Evolutionary conservation across 2,329 filamentous ascomycete species (phyloP), one percentile per base, ranked within the genome.

Genomic region (Colletotrichum paranaense): DNA sequence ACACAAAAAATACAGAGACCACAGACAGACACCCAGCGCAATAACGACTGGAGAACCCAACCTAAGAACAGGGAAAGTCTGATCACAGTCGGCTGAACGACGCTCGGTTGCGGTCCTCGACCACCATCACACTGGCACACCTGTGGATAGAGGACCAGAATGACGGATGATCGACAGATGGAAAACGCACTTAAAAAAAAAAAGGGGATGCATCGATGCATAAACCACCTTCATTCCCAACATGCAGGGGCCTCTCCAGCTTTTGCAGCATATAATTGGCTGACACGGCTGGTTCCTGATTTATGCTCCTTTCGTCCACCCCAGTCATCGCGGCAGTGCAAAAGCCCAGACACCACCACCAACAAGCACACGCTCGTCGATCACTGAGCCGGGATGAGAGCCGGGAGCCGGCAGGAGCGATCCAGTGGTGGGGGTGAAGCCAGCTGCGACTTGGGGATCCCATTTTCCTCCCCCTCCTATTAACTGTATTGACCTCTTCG

Each of bases 181-280:
- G 28, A 42, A 49, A 26, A 65, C 46, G 62, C 30, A n/a, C 49
- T 28, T 38, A 9, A 49, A 49, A 49, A 26, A 26, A 9, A 49
- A 49, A 49, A 24, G 30, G 28, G 60, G 66, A 68, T 68, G 68
- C 68, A 72, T 73, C 67, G 32, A 53, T 60, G 70, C 70, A 70
- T 73, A 66, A 73, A 65, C 38, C 32, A 57, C 53, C 46, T 53
- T 65, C 63, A 69, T 60, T 46, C 55, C 30, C 38, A 49, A 26
- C 42, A 22, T 22, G 14, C 57, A 28, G 46, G 56, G 35, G 35
- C 38, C n/a, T 12, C 26, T 28, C n/a, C 22, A 9, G 1, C 5
- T 1, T 5, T 12, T 4, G 2, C 26, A 1, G 6, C 55, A 9
- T 38, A 11, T 59, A 2, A 73, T 69, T 73, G 70, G 67, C 7